These are phyloP conservation scores for Diutina pseudorugosa DNA, from an alignment of 1,139 yeast genomes.

Conservation along the genomic window DNA sequence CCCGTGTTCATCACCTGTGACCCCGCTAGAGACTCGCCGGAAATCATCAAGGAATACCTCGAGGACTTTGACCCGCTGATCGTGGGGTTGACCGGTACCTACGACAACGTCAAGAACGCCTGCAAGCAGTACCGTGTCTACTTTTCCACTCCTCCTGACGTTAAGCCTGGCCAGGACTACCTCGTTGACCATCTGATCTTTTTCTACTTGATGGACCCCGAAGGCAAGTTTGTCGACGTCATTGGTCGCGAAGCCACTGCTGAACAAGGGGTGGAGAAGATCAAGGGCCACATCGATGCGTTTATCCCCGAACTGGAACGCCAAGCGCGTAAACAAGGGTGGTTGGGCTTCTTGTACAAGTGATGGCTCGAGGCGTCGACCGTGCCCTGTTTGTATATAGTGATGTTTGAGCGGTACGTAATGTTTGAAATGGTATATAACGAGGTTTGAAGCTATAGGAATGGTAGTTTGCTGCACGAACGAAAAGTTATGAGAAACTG, in stretches of 20 bases:
- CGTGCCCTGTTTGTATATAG: not conserved
- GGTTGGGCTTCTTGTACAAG: conserved; percentile 43
- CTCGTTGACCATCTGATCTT: conserved; percentile 94
- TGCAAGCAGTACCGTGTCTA: conserved; percentile 89
- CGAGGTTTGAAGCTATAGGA: not conserved
- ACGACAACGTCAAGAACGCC: conserved; percentile 67
- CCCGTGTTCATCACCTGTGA: conserved; percentile 93
- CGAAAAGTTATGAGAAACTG: no score
- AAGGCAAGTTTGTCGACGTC: conserved; percentile 89
- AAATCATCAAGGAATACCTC: conserved; percentile 64
- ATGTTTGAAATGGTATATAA: not conserved
- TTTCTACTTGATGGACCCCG: conserved; percentile 93
- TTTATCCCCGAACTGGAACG: conserved; percentile 61
- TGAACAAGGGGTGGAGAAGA: conserved; percentile 65
- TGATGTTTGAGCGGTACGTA: not conserved
- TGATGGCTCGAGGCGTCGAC: conserved; percentile 8
- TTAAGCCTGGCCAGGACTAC: conserved; percentile 91
- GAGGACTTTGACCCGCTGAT: conserved; percentile 82
- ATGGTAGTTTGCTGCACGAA: no score
- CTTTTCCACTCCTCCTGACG: conserved; percentile 88
- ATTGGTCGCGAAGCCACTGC: conserved; percentile 85
- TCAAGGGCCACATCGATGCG: conserved; percentile 63
- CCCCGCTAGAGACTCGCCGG: conserved; percentile 88
- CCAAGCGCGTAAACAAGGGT: conserved; percentile 43
- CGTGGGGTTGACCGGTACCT: conserved; percentile 83